These are phyloP conservation scores for Salix exigua DNA, from an alignment of 345 rosid genomes.

Conservation along the genomic window DNA sequence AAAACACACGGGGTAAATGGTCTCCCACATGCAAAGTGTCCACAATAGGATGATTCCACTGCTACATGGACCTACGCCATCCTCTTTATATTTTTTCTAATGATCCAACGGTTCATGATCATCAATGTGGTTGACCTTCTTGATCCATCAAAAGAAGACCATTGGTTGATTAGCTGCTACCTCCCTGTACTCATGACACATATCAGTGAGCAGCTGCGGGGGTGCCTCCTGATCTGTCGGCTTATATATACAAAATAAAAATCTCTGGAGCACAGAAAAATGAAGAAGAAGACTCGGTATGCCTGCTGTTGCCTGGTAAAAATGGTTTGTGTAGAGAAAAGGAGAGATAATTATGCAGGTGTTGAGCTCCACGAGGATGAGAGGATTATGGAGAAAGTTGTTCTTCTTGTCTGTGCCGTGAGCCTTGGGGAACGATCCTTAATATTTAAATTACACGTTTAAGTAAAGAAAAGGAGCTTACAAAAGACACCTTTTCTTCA, in stretches of 20 bases:
- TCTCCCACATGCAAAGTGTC: conserved; percentile 6
- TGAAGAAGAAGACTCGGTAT: background rate
- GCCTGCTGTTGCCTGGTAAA: background rate
- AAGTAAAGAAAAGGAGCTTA: background rate
- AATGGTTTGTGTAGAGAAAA: background rate
- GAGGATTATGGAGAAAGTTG: conserved; percentile 40
- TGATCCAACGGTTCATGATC: conserved; percentile 12
- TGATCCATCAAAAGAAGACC: background rate
- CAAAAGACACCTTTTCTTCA: background rate
- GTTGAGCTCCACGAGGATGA: conserved; percentile 17
- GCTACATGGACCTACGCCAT: background rate
- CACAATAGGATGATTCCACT: background rate
- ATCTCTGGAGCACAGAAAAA: background rate
- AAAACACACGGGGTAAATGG: conserved; percentile 9
- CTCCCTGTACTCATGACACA: background rate
- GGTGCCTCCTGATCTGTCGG: background rate
- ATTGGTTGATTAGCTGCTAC: background rate
- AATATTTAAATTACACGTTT: background rate
- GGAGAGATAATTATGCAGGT: background rate
- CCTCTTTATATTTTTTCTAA: background rate
- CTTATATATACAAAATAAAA: too few relatives aligned
- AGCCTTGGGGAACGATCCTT: conserved; percentile 1
- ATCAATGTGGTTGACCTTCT: conserved; percentile 12
- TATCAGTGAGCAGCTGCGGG: background rate
- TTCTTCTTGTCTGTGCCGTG: conserved; percentile 31